A percentile compares a stretch with the other conserved stretches of the same genome.
Evolutionary conservation across 805 yeast genomes (phyloP).

Genomic region (Yamadazyma kitorensis): DNA sequence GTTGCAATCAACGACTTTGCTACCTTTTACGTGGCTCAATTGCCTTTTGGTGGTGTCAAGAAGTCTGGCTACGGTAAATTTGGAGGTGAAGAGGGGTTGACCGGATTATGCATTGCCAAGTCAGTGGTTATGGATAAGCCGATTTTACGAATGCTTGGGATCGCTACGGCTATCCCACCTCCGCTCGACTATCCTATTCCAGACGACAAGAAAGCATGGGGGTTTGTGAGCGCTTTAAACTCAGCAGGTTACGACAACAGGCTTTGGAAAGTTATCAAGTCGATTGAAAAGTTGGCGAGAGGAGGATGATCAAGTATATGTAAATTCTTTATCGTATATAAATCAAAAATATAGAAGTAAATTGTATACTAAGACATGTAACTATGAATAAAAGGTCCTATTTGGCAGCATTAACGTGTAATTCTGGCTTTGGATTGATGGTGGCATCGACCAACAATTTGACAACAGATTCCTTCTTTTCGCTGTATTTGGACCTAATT

Average conservation of each 20-base stretch:
- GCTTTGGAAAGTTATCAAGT: conserved; percentile 56
- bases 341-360: neutral
- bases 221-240: conserved; percentile 76
- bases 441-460: conserved; percentile 78
- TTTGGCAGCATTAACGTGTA: conserved; percentile 68
- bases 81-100: conserved; percentile 96
- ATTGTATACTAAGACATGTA: neutral
- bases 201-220: conserved; percentile 83
- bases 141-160: conserved; percentile 51
- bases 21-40: conserved; percentile 89
- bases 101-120: conserved; percentile 85
- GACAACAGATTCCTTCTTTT: conserved; percentile 66
- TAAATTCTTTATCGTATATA: neutral
- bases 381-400: neutral
- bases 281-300: conserved; percentile 37
- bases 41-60: conserved; percentile 94
- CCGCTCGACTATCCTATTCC: conserved; percentile 90
- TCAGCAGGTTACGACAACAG: conserved; percentile 80
- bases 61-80: conserved; percentile 97
- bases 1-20: conserved; percentile 98
- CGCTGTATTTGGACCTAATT: conserved; percentile 62
- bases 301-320: conserved; percentile 18
- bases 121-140: conserved; percentile 83
- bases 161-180: conserved; percentile 81
- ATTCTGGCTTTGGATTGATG: conserved; percentile 72